These are phyloP conservation scores for Seiridium cupressi DNA, from an alignment of 2,329 filamentous ascomycete species.

Conservation along the genomic window DNA sequence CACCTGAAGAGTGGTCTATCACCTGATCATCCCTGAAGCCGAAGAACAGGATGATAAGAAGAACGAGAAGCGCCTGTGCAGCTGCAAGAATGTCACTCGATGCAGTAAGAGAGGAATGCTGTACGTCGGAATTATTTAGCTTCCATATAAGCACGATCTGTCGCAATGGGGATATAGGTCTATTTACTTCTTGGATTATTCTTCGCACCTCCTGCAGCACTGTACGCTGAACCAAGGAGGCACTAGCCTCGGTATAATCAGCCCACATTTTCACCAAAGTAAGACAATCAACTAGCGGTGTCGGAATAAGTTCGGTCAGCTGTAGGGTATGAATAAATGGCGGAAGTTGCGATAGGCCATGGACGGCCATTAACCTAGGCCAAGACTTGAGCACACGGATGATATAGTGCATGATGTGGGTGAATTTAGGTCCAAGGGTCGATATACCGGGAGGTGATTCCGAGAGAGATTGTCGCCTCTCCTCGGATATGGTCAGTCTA, in stretches of 20 bases:
- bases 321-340: slow-evolving; percentile 15
- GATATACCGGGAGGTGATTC: not conserved
- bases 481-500: not conserved
- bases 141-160: too few species aligned
- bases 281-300: not conserved
- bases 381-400: slow-evolving; percentile 14
- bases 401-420: slow-evolving; percentile 13
- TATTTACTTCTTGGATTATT: not conserved
- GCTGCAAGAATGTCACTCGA: not conserved
- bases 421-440: not conserved
- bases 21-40: not conserved
- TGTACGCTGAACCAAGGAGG: not conserved
- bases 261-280: not conserved
- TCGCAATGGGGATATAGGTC: too few species aligned
- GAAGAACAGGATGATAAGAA: not conserved
- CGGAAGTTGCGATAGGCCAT: slow-evolving; percentile 8
- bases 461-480: not conserved
- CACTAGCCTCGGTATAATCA: not conserved
- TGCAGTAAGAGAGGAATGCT: not conserved
- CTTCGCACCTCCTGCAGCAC: not conserved
- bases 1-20: not conserved
- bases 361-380: slow-evolving; percentile 12
- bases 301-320: not conserved
- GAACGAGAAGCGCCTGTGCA: not conserved
- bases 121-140: too few species aligned